These are phyloP conservation scores for Flaveria floridana DNA, from an alignment of 140 eudicot genomes.

Conservation along the genomic window DNA sequence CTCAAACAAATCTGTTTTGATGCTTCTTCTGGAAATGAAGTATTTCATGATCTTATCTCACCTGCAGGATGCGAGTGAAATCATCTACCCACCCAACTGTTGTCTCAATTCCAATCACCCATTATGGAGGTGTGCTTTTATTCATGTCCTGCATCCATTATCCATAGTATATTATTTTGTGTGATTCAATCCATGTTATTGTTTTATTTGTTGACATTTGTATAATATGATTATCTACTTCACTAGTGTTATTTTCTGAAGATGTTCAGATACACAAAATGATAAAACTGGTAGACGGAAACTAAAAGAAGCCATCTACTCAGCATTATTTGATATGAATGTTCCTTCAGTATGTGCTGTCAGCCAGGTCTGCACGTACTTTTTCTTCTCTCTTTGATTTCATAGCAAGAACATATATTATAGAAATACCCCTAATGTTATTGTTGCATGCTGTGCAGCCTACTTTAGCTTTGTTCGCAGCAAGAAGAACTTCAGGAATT, in stretches of 20 bases:
- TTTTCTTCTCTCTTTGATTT: constrained; percentile 9
- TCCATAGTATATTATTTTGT: background rate
- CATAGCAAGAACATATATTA: background rate
- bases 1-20: background rate
- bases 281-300: constrained; percentile 82
- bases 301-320: constrained; percentile 69
- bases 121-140: constrained; percentile 65
- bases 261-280: constrained; percentile 61
- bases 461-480: constrained; percentile 89
- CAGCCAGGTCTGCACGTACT: constrained; percentile 60
- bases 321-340: constrained; percentile 82
- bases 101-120: constrained; percentile 80
- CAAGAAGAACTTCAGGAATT: constrained; percentile 84
- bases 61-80: constrained; percentile 93
- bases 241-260: constrained; percentile 3
- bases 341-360: constrained; percentile 95
- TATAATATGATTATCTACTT: background rate
- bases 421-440: constrained; percentile 26
- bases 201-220: constrained; percentile 19
- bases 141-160: background rate
- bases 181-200: background rate
- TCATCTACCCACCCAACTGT: constrained; percentile 77
- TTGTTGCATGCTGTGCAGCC: constrained; percentile 53
- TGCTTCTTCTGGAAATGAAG: background rate
- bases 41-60: background rate